Evolutionary conservation across 257 asterid species (phyloP), one percentile per base, ranked within the genome.

Genomic region (Marsdenia floribunda): DNA sequence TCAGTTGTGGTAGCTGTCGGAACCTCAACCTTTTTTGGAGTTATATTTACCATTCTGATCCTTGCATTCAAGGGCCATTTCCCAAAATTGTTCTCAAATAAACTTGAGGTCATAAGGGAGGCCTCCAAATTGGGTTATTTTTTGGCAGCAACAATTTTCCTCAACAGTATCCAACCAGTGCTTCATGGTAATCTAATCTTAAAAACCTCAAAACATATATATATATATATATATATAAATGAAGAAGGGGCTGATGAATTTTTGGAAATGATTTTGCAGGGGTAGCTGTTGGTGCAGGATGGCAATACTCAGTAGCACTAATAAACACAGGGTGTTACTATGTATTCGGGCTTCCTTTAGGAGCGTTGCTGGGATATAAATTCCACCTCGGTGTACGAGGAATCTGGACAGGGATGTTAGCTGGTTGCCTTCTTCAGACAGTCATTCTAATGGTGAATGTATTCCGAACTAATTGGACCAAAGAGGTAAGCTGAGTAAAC

Each of bases 211-310:
- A 29, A 29, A 29, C 0, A 29, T 29, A 29, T 29, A 29, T 29
- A 29, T 29, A 29, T 29, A 29, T 29, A 29, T 1, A 29, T 29
- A 29, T 29, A 29, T 29, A 29, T 29, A 29, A 29, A 29, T 29
- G 33, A 29, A 29, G 33, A 29, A 29, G 33, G 33, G 33, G 33
- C 33, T 29, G 1, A 29, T 29, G 33, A 29, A 29, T 29, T 29
- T 29, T 29, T 29, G 33, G 33, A 29, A 1, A 7, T 6, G 10
- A 0, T 44, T 44, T 44, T 44, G 85, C 88, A 90, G 97, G 97
- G 70, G 93, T 92, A 70, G 97, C 96, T n/a, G 92, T 92, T 15
- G 97, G 97, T 65, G 97, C 97, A 7, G 97, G 97, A 11, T 90
- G 97, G 98, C 97, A 93, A 80, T 61, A 74, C 47, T 85, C 88